These are phyloP conservation scores for Botrytis medusae DNA, from an alignment of 2,329 filamentous ascomycete genomes.

Conservation along the genomic window DNA sequence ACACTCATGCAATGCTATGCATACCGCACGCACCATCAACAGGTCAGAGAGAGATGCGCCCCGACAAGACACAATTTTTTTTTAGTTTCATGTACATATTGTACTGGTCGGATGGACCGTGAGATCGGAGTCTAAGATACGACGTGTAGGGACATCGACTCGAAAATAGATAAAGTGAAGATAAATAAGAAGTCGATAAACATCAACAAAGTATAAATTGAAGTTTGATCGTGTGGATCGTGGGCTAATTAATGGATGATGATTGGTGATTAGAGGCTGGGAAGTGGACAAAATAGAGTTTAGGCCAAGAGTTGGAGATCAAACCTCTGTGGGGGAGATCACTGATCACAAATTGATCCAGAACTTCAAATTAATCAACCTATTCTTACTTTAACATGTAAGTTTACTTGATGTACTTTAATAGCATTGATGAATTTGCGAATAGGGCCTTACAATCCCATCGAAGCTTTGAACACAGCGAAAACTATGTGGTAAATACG, in stretches of 20 bases:
- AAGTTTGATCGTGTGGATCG: neutral
- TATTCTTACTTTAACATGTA: neutral
- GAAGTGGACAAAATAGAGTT: neutral
- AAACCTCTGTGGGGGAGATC: neutral
- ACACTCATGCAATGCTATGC: neutral
- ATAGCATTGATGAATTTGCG: neutral
- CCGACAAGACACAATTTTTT: neutral
- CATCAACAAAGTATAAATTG: neutral
- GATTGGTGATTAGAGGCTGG: neutral
- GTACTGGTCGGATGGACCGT: neutral
- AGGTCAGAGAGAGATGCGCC: neutral
- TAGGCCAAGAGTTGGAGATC: neutral
- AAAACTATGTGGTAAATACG: neutral
- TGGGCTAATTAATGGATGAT: neutral
- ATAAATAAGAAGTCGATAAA: neutral
- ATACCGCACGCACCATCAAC: neutral
- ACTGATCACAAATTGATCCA: neutral
- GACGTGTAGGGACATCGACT: neutral
- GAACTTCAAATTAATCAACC: neutral
- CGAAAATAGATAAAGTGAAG: neutral
- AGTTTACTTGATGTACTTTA: neutral
- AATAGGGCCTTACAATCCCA: neutral
- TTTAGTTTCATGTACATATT: neutral
- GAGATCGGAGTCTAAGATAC: neutral
- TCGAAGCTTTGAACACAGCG: neutral